Evolutionary conservation across 1,139 yeast genomes (phyloP).

Genomic region (Saccharomyces hybrid): DNA sequence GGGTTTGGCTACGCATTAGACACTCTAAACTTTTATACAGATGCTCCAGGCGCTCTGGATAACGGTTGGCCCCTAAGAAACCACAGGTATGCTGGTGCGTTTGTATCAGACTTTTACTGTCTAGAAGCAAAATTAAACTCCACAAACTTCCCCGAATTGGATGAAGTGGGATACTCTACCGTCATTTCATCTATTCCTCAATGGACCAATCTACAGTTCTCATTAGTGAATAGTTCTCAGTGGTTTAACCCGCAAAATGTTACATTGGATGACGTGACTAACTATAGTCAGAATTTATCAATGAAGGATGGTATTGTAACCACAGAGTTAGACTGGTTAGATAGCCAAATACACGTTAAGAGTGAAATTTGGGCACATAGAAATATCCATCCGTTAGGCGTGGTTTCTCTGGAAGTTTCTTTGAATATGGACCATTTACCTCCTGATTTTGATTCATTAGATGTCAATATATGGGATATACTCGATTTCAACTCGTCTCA

Average conservation of each 20-base stretch:
- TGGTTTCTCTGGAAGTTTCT: slow-evolving; percentile 43
- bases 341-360: slow-evolving; percentile 39
- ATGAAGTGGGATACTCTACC: slow-evolving; percentile 58
- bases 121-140: slow-evolving; percentile 45
- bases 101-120: slow-evolving; percentile 67
- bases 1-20: slow-evolving; percentile 76
- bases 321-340: slow-evolving; percentile 61
- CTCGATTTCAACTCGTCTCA: slow-evolving; percentile 53
- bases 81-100: slow-evolving; percentile 64
- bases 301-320: slow-evolving; percentile 57
- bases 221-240: slow-evolving; percentile 16
- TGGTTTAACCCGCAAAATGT: slow-evolving; percentile 27
- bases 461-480: slow-evolving; percentile 41
- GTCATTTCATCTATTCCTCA: slow-evolving; percentile 69
- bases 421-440: slow-evolving; percentile 16
- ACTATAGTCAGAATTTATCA: slow-evolving; percentile 57
- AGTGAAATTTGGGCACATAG: slow-evolving; percentile 59
- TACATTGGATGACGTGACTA: slow-evolving; percentile 31
- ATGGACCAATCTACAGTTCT: slow-evolving; percentile 56
- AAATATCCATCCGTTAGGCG: slow-evolving; percentile 46
- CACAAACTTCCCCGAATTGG: slow-evolving; percentile 65
- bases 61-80: slow-evolving; percentile 81
- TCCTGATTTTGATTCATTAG: slow-evolving; percentile 19
- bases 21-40: slow-evolving; percentile 36
- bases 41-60: slow-evolving; percentile 36